Conservation (phyloP, 495 filamentous ascomycete genomes). For the Halenospora varia region DNA sequence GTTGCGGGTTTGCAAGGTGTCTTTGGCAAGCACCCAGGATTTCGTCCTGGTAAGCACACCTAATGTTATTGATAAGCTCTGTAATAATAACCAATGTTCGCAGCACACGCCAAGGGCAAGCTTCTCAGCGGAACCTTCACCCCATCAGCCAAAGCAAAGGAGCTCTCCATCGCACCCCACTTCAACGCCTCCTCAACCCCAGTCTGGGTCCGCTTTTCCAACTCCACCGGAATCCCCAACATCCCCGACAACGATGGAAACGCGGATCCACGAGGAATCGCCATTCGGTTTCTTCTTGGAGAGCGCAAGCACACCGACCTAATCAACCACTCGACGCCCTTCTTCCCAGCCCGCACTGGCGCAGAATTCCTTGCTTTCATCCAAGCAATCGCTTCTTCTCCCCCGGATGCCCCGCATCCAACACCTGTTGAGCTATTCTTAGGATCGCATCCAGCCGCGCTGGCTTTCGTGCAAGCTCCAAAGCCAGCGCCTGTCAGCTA, state of each 20-base stretch:
- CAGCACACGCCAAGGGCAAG: constrained; percentile 49
- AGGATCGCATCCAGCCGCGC: constrained; percentile 36
- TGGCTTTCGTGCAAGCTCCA: constrained; percentile 39
- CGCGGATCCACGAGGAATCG: constrained; percentile 45
- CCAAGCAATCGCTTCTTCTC: constrained; percentile 24
- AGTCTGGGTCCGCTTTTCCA: constrained; percentile 44
- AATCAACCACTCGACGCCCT: constrained; percentile 43
- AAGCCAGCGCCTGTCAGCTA: constrained; percentile 46
- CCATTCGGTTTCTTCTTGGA: constrained; percentile 44
- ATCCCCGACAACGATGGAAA: constrained; percentile 47
- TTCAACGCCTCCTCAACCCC: constrained; percentile 43
- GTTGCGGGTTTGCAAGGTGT: constrained; percentile 34
- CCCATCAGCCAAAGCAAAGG: constrained; percentile 35
- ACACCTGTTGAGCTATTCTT: constrained; percentile 35
- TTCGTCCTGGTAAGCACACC: constrained; percentile 34
- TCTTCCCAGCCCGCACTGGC: constrained; percentile 44
- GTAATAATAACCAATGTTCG: background rate
- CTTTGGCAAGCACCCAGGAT: constrained; percentile 42
- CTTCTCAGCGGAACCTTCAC: constrained; percentile 47
- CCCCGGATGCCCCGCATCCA: constrained; percentile 11
- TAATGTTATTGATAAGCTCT: background rate
- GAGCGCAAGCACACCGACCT: constrained; percentile 51
- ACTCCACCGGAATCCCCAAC: constrained; percentile 46
- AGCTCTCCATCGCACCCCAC: constrained; percentile 45
- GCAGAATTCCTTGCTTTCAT: constrained; percentile 47